These are phyloP conservation scores for Quaeritorhiza haematococci DNA, from an alignment of 371 early-diverging fungal species.

Conservation along the genomic window DNA sequence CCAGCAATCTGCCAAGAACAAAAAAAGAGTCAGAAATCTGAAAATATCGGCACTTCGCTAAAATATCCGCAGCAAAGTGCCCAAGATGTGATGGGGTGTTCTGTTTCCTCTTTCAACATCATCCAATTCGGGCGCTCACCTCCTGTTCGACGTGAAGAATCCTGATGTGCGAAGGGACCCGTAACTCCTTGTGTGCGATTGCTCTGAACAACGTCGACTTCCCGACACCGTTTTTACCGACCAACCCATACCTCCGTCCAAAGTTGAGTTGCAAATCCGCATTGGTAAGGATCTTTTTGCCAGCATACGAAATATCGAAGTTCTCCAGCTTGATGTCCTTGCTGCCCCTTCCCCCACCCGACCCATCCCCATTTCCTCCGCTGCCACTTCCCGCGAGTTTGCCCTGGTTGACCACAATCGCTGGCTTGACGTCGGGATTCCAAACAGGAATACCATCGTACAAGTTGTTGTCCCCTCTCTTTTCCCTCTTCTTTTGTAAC, in stretches of 20 bases:
- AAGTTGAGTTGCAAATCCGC: conserved; percentile 76
- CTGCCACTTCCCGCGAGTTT: conserved; percentile 47
- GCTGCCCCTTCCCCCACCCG: too few species aligned
- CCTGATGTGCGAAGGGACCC: conserved; percentile 66
- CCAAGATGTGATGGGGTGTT: too few species aligned
- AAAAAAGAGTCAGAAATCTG: too few species aligned
- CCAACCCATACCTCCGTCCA: conserved; percentile 93
- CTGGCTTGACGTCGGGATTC: conserved; percentile 44
- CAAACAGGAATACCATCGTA: conserved; percentile 62
- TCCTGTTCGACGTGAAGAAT: conserved; percentile 97
- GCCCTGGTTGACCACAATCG: conserved; percentile 60
- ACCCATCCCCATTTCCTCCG: too few species aligned
- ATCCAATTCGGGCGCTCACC: conserved; percentile 31
- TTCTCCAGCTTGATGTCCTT: conserved; percentile 94
- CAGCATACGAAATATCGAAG: conserved; percentile 94
- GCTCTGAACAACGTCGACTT: conserved; percentile 96
- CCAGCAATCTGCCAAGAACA: conserved; percentile 65
- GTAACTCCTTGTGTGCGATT: conserved; percentile 82
- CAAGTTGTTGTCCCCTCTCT: conserved; percentile 72
- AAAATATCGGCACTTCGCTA: too few species aligned
- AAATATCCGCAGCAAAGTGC: too few species aligned
- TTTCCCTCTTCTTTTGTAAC: conserved; percentile 80
- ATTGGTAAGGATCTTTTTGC: conserved; percentile 87
- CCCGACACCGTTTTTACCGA: conserved; percentile 98
- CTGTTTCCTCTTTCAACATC: background rate